A percentile compares a stretch with the other conserved stretches of the same genome.
These are phyloP conservation scores for Serendipita indica DNA, from an alignment of 768 basidiomycete genomes.

Conservation along the genomic window DNA sequence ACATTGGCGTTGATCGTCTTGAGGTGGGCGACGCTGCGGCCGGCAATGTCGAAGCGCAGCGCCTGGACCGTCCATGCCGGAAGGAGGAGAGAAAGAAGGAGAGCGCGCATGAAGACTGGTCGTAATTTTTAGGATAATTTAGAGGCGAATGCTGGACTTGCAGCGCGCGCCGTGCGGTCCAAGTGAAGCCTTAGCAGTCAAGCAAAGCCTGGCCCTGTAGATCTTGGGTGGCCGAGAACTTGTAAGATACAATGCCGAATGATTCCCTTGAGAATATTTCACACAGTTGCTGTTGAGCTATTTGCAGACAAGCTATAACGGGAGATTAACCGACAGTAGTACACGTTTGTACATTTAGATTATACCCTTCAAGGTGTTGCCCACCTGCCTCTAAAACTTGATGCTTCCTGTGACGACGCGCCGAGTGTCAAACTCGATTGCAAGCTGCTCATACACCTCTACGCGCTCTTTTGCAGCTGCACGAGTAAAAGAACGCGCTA, in stretches of 20 bases:
- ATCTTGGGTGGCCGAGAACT: too few species aligned
- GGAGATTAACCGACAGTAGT: too few species aligned
- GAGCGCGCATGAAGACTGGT: constrained; percentile 1
- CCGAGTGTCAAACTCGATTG: neutral
- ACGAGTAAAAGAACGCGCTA: neutral
- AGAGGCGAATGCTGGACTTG: neutral
- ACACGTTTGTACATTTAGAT: too few species aligned
- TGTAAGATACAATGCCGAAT: too few species aligned
- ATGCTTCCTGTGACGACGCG: too few species aligned
- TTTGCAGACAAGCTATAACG: too few species aligned
- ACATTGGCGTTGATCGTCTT: constrained; percentile 1
- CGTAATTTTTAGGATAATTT: constrained; percentile 8
- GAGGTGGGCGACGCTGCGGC: neutral
- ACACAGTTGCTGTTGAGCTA: too few species aligned
- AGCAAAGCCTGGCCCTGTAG: too few species aligned
- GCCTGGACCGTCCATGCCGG: neutral
- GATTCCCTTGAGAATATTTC: too few species aligned
- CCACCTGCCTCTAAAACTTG: too few species aligned
- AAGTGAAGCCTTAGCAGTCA: too few species aligned
- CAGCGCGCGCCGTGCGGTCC: constrained; percentile 1
- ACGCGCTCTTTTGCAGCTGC: neutral
- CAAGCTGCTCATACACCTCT: neutral
- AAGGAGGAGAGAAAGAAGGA: constrained; percentile 1
- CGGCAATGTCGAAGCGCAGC: neutral
- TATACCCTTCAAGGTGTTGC: too few species aligned